These are phyloP conservation scores for Boletellus ananas DNA, from an alignment of 768 basidiomycete genomes.

Conservation along the genomic window DNA sequence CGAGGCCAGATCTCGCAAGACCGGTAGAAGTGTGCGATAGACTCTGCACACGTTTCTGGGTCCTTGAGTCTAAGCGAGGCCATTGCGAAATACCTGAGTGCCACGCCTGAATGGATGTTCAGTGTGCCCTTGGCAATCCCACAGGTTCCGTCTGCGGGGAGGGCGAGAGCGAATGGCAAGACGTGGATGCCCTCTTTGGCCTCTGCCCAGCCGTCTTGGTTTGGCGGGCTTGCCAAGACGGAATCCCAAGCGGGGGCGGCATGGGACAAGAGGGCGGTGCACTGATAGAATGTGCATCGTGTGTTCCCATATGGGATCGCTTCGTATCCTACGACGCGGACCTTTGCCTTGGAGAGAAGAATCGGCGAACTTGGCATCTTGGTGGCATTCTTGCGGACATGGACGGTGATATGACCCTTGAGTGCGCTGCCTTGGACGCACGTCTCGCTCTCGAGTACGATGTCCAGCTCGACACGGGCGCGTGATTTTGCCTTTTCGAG, in stretches of 20 bases:
- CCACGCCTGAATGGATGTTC: slow-evolving; percentile 51
- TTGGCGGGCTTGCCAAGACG: slow-evolving; percentile 43
- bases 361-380: slow-evolving; percentile 51
- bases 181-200: slow-evolving; percentile 64
- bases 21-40: slow-evolving; percentile 89
- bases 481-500: slow-evolving; percentile 72
- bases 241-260: slow-evolving; percentile 44
- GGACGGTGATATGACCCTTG: slow-evolving; percentile 65
- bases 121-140: slow-evolving; percentile 59
- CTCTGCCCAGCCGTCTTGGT: slow-evolving; percentile 59
- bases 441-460: slow-evolving; percentile 68
- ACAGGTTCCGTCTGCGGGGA: slow-evolving; percentile 52
- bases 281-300: slow-evolving; percentile 82
- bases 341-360: slow-evolving; percentile 67
- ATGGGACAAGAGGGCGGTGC: slow-evolving; percentile 50
- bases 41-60: slow-evolving; percentile 50
- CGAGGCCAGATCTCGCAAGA: slow-evolving; percentile 77
- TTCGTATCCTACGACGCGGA: slow-evolving; percentile 85
- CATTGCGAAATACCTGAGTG: slow-evolving; percentile 77
- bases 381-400: slow-evolving; percentile 51
- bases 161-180: slow-evolving; percentile 68
- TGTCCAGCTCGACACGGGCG: slow-evolving; percentile 78
- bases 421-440: slow-evolving; percentile 78
- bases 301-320: slow-evolving; percentile 51
- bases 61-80: slow-evolving; percentile 77